phyloP scores from a whole-genome alignment of 2,329 filamentous ascomycete genomes.

The Stromatinia cepivora region DNA sequence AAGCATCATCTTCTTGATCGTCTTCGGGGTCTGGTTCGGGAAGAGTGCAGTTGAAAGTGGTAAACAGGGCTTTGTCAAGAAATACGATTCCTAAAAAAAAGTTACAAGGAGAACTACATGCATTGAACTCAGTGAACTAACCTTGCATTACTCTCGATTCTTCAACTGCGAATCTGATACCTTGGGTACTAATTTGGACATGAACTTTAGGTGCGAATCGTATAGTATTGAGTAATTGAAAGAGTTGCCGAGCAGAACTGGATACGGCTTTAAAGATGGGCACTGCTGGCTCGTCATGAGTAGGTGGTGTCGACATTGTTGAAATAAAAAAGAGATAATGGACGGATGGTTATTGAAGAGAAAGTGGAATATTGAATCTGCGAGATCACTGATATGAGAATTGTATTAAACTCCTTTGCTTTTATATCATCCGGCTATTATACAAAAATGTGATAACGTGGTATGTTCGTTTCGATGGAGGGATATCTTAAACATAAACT shows the following conservation, averaged over 20 bases:
- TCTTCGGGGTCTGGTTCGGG: slow-evolving; percentile 43
- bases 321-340: background rate
- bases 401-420: slow-evolving; percentile 33
- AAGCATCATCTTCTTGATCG: slow-evolving; percentile 44
- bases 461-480: slow-evolving; percentile 30
- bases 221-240: slow-evolving; percentile 60
- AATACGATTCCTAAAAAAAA: slow-evolving; percentile 66
- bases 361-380: slow-evolving; percentile 14
- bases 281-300: slow-evolving; percentile 37
- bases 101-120: slow-evolving; percentile 27
- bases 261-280: slow-evolving; percentile 74
- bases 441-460: slow-evolving; percentile 37
- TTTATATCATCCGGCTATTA: slow-evolving; percentile 39
- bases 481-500: slow-evolving; percentile 76
- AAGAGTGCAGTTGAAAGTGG: slow-evolving; percentile 72
- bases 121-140: slow-evolving; percentile 43
- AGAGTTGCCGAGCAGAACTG: slow-evolving; percentile 74
- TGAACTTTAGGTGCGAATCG: slow-evolving; percentile 56
- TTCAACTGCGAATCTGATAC: slow-evolving; percentile 84
- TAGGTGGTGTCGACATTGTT: slow-evolving; percentile 37
- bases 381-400: slow-evolving; percentile 29
- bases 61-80: slow-evolving; percentile 86
- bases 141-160: slow-evolving; percentile 91
- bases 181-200: slow-evolving; percentile 79
- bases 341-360: background rate